These are phyloP conservation scores for Trichoderma orchidacearum DNA, from an alignment of 495 filamentous ascomycete species.

Conservation along the genomic window DNA sequence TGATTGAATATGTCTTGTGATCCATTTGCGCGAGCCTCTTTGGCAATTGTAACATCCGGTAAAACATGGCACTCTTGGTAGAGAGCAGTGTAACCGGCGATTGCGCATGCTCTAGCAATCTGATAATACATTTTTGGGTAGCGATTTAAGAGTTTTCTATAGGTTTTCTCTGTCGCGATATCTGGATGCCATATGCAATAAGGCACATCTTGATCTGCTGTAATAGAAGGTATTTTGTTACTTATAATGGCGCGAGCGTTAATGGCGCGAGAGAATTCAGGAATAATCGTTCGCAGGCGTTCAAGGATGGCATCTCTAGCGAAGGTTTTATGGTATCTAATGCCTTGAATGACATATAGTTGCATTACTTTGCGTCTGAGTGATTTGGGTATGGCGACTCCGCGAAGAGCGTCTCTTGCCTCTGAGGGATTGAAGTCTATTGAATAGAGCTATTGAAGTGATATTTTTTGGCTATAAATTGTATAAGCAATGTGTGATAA, in stretches of 20 bases:
- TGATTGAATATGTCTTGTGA: background rate
- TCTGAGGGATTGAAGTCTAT: too few relatives aligned
- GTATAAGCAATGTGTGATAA: too few relatives aligned
- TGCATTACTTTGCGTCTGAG: too few relatives aligned
- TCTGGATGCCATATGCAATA: background rate
- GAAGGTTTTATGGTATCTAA: too few relatives aligned
- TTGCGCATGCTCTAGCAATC: background rate
- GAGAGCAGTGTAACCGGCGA: background rate
- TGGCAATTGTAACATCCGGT: background rate
- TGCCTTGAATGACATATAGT: too few relatives aligned
- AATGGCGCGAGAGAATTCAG: background rate
- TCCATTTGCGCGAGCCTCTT: background rate
- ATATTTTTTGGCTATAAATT: too few relatives aligned
- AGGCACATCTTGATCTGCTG: background rate
- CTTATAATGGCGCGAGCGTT: background rate
- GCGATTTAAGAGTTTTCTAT: background rate
- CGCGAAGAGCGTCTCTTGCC: too few relatives aligned
- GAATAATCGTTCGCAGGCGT: too few relatives aligned
- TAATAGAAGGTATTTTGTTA: background rate
- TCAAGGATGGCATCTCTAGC: too few relatives aligned
- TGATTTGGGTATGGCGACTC: too few relatives aligned
- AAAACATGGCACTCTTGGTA: background rate
- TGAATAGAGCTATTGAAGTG: too few relatives aligned
- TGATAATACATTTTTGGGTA: background rate
- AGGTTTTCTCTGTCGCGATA: background rate